Percentiles rank a stretch among this genome's conserved stretches.
Evolutionary conservation across 2,329 filamentous ascomycete species (phyloP).

Genomic region (Madurella mycetomatis): DNA sequence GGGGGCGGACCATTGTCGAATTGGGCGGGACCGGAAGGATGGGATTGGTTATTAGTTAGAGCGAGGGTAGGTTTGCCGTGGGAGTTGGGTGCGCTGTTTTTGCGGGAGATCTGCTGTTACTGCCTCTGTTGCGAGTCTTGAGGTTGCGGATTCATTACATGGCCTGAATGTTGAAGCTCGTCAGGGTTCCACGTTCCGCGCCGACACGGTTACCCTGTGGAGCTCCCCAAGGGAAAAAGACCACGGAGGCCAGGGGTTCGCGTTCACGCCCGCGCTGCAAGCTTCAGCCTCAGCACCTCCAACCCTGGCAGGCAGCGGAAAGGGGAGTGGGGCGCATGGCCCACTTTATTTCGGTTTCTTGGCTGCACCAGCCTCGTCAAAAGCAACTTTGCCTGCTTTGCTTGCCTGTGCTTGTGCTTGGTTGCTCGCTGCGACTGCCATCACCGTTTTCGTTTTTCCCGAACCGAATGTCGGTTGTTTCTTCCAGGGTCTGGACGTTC

Average conservation of each 20-base stretch:
- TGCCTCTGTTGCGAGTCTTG: neutral
- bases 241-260: constrained; percentile 21
- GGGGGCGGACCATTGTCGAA: constrained; percentile 16
- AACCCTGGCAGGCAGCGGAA: constrained; percentile 6
- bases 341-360: neutral
- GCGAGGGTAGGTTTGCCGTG: neutral
- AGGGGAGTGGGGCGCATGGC: constrained; percentile 9
- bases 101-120: neutral
- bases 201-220: constrained; percentile 13
- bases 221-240: constrained; percentile 11
- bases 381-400: constrained; percentile 1
- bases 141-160: constrained; percentile 4
- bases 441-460: neutral
- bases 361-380: constrained; percentile 15
- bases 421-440: neutral
- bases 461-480: neutral
- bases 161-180: constrained; percentile 13
- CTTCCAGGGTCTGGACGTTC: neutral
- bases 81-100: too few relatives aligned
- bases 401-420: neutral
- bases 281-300: neutral
- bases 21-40: neutral
- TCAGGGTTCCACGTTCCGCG: neutral
- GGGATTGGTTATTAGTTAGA: neutral
- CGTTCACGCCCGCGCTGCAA: constrained; percentile 7